Conservation (phyloP, 176 grass and related monocot genomes). For the Puya raimondii region DNA sequence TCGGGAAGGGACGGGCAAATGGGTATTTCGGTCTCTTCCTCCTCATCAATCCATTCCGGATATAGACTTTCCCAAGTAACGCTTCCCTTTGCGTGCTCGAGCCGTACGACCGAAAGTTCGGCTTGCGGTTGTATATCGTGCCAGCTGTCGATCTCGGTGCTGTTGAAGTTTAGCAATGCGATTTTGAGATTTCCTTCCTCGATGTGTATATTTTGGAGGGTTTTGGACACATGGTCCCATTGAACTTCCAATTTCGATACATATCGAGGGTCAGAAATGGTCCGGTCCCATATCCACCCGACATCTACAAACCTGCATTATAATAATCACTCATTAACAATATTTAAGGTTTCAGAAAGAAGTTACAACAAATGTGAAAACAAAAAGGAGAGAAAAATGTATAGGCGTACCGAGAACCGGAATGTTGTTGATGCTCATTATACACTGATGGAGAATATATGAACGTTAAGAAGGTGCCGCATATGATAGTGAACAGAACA, state of each 20-base stretch:
- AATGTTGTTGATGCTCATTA: slow-evolving; percentile 48
- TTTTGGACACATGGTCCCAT: slow-evolving; percentile 48
- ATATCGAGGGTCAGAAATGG: slow-evolving; percentile 63
- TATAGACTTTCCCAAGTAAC: slow-evolving; percentile 73
- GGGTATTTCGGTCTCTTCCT: slow-evolving; percentile 83
- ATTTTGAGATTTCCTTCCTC: slow-evolving; percentile 42
- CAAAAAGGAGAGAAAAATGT: background rate
- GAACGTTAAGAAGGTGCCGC: slow-evolving; percentile 64
- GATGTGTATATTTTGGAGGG: slow-evolving; percentile 34
- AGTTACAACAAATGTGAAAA: background rate
- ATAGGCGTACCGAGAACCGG: slow-evolving; percentile 49
- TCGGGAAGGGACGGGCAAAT: slow-evolving; percentile 56
- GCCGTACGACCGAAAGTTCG: slow-evolving; percentile 49
- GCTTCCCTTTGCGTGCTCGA: slow-evolving; percentile 49
- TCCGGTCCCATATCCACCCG: slow-evolving; percentile 72
- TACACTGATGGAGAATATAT: slow-evolving; percentile 63
- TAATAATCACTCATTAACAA: background rate
- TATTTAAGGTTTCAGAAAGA: background rate
- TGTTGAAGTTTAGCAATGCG: slow-evolving; percentile 77
- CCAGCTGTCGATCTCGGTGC: slow-evolving; percentile 53
- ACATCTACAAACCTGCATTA: slow-evolving; percentile 62
- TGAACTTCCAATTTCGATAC: slow-evolving; percentile 40
- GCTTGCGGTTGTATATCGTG: slow-evolving; percentile 52
- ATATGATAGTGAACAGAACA: slow-evolving; percentile 70
- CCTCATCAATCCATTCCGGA: slow-evolving; percentile 97